Evolutionary conservation across 371 early-diverging fungal species (phyloP).

Genomic region (Saksenaea vasiformis): DNA sequence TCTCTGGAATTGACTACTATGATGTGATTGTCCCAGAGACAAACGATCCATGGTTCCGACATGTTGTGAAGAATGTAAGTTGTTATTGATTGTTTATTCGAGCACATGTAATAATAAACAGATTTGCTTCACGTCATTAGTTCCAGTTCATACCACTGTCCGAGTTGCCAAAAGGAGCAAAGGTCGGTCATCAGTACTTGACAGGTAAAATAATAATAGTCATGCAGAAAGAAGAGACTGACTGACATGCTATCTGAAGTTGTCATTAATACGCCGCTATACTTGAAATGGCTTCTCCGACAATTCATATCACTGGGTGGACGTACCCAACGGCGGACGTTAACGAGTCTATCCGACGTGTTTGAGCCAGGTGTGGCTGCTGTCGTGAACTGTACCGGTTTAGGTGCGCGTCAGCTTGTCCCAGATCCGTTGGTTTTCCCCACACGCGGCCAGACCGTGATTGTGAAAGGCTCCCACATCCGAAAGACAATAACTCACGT

Average conservation of each 20-base stretch:
- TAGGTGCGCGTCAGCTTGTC: constrained; percentile 62
- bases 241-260: constrained; percentile 20
- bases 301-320: constrained; percentile 62
- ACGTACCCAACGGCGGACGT: constrained; percentile 28
- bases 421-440: constrained; percentile 65
- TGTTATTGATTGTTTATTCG: too few relatives aligned
- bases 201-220: constrained; percentile 35
- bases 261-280: constrained; percentile 61
- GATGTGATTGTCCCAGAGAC: constrained; percentile 41
- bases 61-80: constrained; percentile 52
- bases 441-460: constrained; percentile 75
- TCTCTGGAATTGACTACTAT: constrained; percentile 48
- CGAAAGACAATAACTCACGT: constrained; percentile 53
- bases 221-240: background rate
- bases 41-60: constrained; percentile 55
- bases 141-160: constrained; percentile 35
- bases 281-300: constrained; percentile 62
- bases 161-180: constrained; percentile 46
- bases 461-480: constrained; percentile 65
- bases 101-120: too few relatives aligned
- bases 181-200: constrained; percentile 54
- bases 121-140: constrained; percentile 18
- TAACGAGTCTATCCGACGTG: constrained; percentile 56
- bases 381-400: constrained; percentile 80
- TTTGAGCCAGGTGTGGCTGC: constrained; percentile 35